phyloP scores from a whole-genome alignment of 345 rosid genomes.

The Chamaenerion angustifolium region DNA sequence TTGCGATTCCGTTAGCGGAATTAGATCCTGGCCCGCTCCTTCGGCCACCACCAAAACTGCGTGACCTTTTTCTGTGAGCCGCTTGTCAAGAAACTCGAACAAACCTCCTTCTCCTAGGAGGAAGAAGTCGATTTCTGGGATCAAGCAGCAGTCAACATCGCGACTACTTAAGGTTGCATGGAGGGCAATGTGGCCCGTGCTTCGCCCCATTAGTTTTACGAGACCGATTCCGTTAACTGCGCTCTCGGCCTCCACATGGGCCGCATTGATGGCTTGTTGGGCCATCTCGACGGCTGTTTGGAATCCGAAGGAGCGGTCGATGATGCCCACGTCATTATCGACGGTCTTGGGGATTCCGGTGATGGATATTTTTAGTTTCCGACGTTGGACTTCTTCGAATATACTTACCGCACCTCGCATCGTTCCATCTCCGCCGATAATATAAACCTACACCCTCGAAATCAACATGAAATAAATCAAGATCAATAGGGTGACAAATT shows the following conservation, averaged over 20 bases:
- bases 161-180: slow-evolving; percentile 85
- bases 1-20: slow-evolving; percentile 53
- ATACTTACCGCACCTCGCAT: slow-evolving; percentile 75
- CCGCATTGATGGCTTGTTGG: slow-evolving; percentile 70
- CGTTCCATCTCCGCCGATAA: slow-evolving; percentile 80
- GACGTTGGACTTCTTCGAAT: slow-evolving; percentile 32
- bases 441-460: slow-evolving; percentile 32
- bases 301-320: slow-evolving; percentile 84
- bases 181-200: slow-evolving; percentile 85
- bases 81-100: slow-evolving; percentile 47
- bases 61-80: slow-evolving; percentile 47
- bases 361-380: slow-evolving; percentile 40
- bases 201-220: slow-evolving; percentile 87
- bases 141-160: slow-evolving; percentile 83
- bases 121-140: slow-evolving; percentile 64
- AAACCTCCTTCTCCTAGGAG: slow-evolving; percentile 68
- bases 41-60: slow-evolving; percentile 81
- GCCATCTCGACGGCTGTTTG: slow-evolving; percentile 94
- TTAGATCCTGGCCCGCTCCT: slow-evolving; percentile 79
- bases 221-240: slow-evolving; percentile 82
- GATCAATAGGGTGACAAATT: too few species aligned
- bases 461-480: too few species aligned
- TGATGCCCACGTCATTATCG: slow-evolving; percentile 78
- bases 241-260: slow-evolving; percentile 85
- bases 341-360: slow-evolving; percentile 75